A percentile compares a stretch with the other conserved stretches of the same genome.
Conservation (phyloP, 208 protist genomes). For the Lotmaria passim region DNA sequence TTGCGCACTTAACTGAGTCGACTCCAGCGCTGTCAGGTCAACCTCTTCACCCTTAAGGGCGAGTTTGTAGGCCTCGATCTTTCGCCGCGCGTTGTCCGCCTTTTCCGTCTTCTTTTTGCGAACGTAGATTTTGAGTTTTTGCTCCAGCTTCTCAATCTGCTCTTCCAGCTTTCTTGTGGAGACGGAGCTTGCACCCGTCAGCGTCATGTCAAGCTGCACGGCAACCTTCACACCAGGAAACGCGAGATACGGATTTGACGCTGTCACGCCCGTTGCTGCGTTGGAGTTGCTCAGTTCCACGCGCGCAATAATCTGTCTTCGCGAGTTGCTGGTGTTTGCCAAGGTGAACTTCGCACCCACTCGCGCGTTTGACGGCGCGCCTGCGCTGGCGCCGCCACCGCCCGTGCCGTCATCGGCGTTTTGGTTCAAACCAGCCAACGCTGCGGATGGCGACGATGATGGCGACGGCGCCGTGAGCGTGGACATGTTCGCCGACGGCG, state of each 20-base stretch:
- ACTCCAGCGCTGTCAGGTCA: slow-evolving; percentile 49
- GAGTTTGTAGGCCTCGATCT: slow-evolving; percentile 65
- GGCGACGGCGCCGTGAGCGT: slow-evolving; percentile 16
- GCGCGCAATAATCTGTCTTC: slow-evolving; percentile 59
- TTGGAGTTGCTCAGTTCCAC: slow-evolving; percentile 44
- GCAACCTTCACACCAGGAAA: slow-evolving; percentile 79
- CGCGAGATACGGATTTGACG: slow-evolving; percentile 44
- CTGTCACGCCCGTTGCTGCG: slow-evolving; percentile 14
- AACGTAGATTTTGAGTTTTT: slow-evolving; percentile 88
- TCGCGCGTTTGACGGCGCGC: slow-evolving; percentile 26
- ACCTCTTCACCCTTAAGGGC: slow-evolving; percentile 77
- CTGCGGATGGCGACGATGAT: too few relatives aligned
- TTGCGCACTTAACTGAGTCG: slow-evolving; percentile 21
- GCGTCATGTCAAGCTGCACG: slow-evolving; percentile 76
- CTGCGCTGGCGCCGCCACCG: neutral
- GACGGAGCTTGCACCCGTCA: slow-evolving; percentile 56
- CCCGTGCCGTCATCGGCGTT: neutral
- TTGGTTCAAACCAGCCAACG: neutral
- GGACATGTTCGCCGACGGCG: slow-evolving; percentile 37
- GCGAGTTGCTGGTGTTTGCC: slow-evolving; percentile 76
- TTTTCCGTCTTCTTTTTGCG: slow-evolving; percentile 91
- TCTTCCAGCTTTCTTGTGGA: slow-evolving; percentile 84
- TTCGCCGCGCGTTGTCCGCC: slow-evolving; percentile 52
- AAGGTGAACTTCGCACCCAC: slow-evolving; percentile 77
- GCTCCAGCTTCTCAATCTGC: slow-evolving; percentile 89